phyloP scores from a whole-genome alignment of 2,329 filamentous ascomycete species.

The Incumbomyces lentus region DNA sequence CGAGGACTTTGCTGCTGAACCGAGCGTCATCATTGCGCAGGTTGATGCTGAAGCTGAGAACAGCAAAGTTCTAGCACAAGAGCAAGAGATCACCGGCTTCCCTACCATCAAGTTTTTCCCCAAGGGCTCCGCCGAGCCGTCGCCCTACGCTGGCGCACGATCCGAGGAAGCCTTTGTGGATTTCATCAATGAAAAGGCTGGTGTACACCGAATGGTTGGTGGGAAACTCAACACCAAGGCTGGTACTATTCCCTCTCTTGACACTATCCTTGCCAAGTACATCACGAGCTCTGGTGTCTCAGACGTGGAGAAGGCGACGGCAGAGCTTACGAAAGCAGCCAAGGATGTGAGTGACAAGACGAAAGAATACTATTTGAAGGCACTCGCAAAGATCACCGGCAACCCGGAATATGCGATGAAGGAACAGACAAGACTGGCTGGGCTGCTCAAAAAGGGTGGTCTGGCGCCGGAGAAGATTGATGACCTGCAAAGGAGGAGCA shows the following conservation, averaged over 20 bases:
- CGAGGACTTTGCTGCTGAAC: slow-evolving; percentile 66
- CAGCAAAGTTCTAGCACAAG: slow-evolving; percentile 65
- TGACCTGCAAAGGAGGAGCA: slow-evolving; percentile 74
- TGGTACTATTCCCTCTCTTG: slow-evolving; percentile 71
- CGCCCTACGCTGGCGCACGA: slow-evolving; percentile 65
- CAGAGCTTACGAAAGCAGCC: slow-evolving; percentile 63
- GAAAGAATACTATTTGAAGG: slow-evolving; percentile 86
- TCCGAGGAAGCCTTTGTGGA: slow-evolving; percentile 63
- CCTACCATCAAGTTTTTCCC: slow-evolving; percentile 98
- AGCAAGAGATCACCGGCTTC: slow-evolving; percentile 73
- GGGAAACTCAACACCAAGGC: slow-evolving; percentile 69
- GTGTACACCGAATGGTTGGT: slow-evolving; percentile 72
- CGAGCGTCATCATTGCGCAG: slow-evolving; percentile 78
- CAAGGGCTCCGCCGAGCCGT: slow-evolving; percentile 63
- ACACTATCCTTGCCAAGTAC: slow-evolving; percentile 65
- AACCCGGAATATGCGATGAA: slow-evolving; percentile 73
- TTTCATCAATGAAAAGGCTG: slow-evolving; percentile 81
- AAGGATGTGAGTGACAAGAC: slow-evolving; percentile 65
- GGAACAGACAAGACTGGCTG: slow-evolving; percentile 70
- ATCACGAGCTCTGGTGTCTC: slow-evolving; percentile 42
- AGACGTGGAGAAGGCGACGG: slow-evolving; percentile 48
- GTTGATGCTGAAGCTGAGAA: slow-evolving; percentile 86
- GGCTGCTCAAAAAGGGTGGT: slow-evolving; percentile 75
- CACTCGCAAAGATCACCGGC: slow-evolving; percentile 71
- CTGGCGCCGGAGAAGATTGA: slow-evolving; percentile 78